Percentiles rank a stretch among this genome's conserved stretches.
phyloP scores from a whole-genome alignment of 768 basidiomycete species.

The Russula abietina region DNA sequence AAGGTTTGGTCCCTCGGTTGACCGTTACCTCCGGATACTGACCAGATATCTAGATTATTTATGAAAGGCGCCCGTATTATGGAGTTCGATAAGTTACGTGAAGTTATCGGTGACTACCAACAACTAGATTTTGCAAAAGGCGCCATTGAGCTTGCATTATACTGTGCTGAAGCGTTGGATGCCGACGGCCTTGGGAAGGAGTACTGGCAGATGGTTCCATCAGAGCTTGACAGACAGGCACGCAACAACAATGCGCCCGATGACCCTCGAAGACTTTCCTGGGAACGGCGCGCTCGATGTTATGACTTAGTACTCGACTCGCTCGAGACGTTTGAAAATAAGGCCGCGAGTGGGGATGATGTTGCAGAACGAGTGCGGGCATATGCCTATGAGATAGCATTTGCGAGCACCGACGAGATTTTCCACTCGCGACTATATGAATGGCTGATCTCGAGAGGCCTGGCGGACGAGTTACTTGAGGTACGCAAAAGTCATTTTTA shows the following conservation, averaged over 20 bases:
- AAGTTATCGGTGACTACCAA: slow-evolving; percentile 86
- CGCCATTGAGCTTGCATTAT: slow-evolving; percentile 76
- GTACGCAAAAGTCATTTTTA: slow-evolving; percentile 39
- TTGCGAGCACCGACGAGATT: slow-evolving; percentile 80
- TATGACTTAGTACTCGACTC: slow-evolving; percentile 84
- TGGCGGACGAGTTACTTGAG: slow-evolving; percentile 87
- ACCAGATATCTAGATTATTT: slow-evolving; percentile 56
- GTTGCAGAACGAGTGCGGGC: slow-evolving; percentile 68
- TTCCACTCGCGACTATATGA: slow-evolving; percentile 94
- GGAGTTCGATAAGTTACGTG: slow-evolving; percentile 75
- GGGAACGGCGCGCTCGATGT: slow-evolving; percentile 59
- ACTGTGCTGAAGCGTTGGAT: slow-evolving; percentile 77
- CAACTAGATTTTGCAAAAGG: slow-evolving; percentile 80
- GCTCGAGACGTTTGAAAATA: slow-evolving; percentile 70
- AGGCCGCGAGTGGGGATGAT: slow-evolving; percentile 33
- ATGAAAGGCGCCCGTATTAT: slow-evolving; percentile 81
- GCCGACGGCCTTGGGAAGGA: slow-evolving; percentile 66
- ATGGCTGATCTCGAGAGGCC: slow-evolving; percentile 76
- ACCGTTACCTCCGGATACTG: not conserved
- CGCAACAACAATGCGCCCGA: not conserved
- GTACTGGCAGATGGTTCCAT: slow-evolving; percentile 56
- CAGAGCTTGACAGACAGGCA: not conserved
- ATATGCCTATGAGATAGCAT: slow-evolving; percentile 82
- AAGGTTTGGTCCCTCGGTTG: slow-evolving; percentile 48
- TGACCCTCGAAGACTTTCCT: slow-evolving; percentile 48